Evolutionary conservation across 257 asterid species (phyloP).

Genomic region (Forsythia suspensa): DNA sequence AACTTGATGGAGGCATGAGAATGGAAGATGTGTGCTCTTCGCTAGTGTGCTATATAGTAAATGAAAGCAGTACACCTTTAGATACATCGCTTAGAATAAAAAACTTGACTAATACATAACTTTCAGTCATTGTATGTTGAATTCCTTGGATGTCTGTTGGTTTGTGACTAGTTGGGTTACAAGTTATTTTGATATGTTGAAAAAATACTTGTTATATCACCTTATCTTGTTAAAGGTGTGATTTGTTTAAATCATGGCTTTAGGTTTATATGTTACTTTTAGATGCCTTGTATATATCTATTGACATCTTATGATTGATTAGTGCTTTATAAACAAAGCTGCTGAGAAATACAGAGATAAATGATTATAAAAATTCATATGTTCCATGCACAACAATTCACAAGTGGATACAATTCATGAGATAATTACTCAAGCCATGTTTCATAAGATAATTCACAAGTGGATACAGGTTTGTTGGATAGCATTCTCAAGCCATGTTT

Average conservation of each 20-base stretch:
- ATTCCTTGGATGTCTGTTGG: neutral
- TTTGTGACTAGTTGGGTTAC: neutral
- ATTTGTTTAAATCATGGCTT: neutral
- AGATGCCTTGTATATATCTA: neutral
- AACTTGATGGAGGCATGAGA: neutral
- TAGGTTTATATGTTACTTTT: neutral
- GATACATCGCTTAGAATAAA: neutral
- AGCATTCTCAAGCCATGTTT: slow-evolving; percentile 78
- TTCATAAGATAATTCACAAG: neutral
- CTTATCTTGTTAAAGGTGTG: too few relatives aligned
- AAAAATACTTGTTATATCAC: neutral
- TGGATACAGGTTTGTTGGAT: slow-evolving; percentile 26
- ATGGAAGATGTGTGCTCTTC: neutral
- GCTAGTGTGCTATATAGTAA: neutral
- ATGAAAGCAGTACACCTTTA: neutral
- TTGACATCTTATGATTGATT: neutral
- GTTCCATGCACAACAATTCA: neutral
- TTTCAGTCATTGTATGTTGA: neutral
- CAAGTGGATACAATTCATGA: neutral
- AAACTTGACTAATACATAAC: neutral
- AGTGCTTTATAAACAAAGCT: neutral
- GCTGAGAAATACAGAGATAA: neutral
- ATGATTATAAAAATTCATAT: neutral
- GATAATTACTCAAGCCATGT: neutral
- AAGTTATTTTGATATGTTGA: neutral